Evolutionary conservation across 1,284 basidiomycete species (phyloP).

Genomic region (Schizophyllum amplum): DNA sequence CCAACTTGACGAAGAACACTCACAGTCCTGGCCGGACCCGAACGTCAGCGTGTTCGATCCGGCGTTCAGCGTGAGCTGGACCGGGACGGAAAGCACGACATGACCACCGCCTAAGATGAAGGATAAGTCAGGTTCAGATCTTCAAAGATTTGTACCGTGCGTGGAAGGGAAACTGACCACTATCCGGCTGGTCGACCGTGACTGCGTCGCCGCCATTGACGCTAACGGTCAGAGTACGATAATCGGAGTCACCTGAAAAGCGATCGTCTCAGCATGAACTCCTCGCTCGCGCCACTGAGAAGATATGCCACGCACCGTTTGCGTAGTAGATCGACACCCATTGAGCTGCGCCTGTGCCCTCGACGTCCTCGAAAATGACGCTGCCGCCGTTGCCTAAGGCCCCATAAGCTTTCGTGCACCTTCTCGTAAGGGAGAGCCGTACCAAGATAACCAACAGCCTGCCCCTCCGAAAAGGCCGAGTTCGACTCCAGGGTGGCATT

Average conservation of each 20-base stretch:
- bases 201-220: conserved; percentile 49
- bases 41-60: conserved; percentile 49
- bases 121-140: not conserved
- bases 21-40: conserved; percentile 44
- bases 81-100: conserved; percentile 48
- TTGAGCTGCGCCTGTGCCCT: conserved; percentile 44
- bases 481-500: conserved; percentile 34
- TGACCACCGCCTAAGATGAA: conserved; percentile 25
- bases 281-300: not conserved
- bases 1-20: conserved; percentile 1
- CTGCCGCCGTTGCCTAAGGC: conserved; percentile 45
- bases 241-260: not conserved
- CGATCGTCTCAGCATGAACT: too few relatives aligned
- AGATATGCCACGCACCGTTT: conserved; percentile 29
- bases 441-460: conserved; percentile 50
- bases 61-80: conserved; percentile 39
- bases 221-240: conserved; percentile 20
- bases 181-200: conserved; percentile 48
- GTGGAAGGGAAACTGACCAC: too few relatives aligned
- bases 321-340: conserved; percentile 56
- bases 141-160: too few relatives aligned
- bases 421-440: too few relatives aligned
- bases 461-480: conserved; percentile 43
- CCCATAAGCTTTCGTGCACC: too few relatives aligned
- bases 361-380: conserved; percentile 43